Evolutionary conservation across 805 yeast genomes (phyloP), one percentile per base, ranked within the genome.

Genomic region (Zygotorulaspora sp.): DNA sequence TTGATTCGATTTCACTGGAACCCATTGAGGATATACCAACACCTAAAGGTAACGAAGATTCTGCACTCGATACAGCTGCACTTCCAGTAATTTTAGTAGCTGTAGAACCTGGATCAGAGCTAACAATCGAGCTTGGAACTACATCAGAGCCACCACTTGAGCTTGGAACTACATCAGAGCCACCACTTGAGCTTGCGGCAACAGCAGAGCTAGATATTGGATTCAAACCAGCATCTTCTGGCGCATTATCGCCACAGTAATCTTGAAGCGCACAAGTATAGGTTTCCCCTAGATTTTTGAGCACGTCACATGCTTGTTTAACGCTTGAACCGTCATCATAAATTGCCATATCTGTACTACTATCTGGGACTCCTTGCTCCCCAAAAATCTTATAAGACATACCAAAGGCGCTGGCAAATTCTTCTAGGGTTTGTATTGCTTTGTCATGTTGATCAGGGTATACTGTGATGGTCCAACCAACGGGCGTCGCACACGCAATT

Each of bases 211-310:
- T 18, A 17, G 23, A 21, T 10, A n/a, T 19, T 13, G 26, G 22
- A 23, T 19, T 29, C n/a, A 22, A 17, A n/a, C n/a, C n/a, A 24
- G 32, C 7, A 16, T 29, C 30, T 11, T 22, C 27, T 15, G 34
- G 23, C 9, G 23, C 34, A 15, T 22, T 17, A 5, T 22, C 15
- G 10, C 39, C 39, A 13, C 39, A 35, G 17, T 35, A 35, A n/a
- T 35, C 39, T 12, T 13, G 13, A n/a, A 22, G 19, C 7, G 8
- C 7, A n/a, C 39, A 35, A 4, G 1, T 11, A 12, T 35, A 35
- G 6, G 12, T 14, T 11, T 18, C 6, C 17, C 14, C 17, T 13
- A n/a, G 11, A 11, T 20, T 6, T 13, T 30, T 13, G 34, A 35
- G 14, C 7, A 10, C 13, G 16, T 20, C 22, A 23, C 39, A 35